Evolutionary conservation across 2,329 filamentous ascomycete genomes (phyloP).

Genomic region (Arachnomyces sp.): DNA sequence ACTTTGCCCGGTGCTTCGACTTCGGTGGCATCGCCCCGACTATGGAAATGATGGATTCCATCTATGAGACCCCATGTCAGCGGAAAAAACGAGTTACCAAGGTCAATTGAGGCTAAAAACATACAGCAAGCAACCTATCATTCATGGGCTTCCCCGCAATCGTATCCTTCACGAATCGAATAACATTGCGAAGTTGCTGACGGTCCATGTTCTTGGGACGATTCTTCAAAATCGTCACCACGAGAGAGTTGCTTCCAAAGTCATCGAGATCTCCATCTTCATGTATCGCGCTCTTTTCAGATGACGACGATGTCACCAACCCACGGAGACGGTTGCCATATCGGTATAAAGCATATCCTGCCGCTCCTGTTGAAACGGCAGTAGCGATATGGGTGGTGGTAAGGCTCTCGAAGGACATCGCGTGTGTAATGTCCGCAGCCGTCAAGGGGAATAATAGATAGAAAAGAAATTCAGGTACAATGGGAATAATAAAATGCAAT

Average conservation of each 20-base stretch:
- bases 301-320: neutral
- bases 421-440: no score
- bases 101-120: neutral
- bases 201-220: conserved; percentile 7
- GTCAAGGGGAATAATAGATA: no score
- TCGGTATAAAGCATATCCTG: conserved; percentile 1
- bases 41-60: conserved; percentile 18
- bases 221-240: conserved; percentile 4
- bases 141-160: conserved; percentile 6
- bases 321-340: conserved; percentile 1
- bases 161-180: conserved; percentile 3
- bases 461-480: no score
- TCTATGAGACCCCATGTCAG: conserved; percentile 8
- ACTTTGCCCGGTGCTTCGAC: conserved; percentile 17
- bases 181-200: conserved; percentile 1
- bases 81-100: neutral
- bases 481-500: no score
- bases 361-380: neutral
- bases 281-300: neutral
- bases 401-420: no score
- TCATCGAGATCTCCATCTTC: conserved; percentile 2
- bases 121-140: conserved; percentile 6
- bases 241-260: conserved; percentile 3
- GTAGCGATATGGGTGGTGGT: neutral
- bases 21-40: conserved; percentile 18